A percentile compares a stretch with the other conserved stretches of the same genome.
phyloP scores from a whole-genome alignment of 2,329 filamentous ascomycete species.

The Aspergillaceae sp. region DNA sequence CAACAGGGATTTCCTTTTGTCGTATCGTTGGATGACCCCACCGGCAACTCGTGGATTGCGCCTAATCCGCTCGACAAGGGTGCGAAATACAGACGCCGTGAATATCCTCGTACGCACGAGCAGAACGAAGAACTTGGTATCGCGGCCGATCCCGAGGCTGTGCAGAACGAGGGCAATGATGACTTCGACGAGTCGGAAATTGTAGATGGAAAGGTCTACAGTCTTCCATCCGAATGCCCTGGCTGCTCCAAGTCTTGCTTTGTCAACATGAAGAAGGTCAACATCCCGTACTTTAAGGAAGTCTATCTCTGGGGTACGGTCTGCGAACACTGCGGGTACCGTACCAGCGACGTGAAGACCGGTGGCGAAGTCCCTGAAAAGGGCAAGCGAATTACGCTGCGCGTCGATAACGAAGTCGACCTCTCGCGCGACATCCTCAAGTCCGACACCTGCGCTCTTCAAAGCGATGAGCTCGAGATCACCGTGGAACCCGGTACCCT shows the following conservation, averaged over 20 bases:
- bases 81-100: slow-evolving; percentile 81
- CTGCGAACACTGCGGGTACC: slow-evolving; percentile 86
- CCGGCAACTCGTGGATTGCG: slow-evolving; percentile 94
- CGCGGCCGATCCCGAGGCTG: slow-evolving; percentile 35
- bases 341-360: slow-evolving; percentile 95
- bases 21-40: slow-evolving; percentile 77
- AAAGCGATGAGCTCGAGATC: slow-evolving; percentile 78
- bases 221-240: slow-evolving; percentile 83
- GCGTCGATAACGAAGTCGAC: slow-evolving; percentile 61
- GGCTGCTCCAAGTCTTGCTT: slow-evolving; percentile 78
- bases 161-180: slow-evolving; percentile 37
- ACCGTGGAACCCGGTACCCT: slow-evolving; percentile 88
- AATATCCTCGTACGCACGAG: slow-evolving; percentile 72
- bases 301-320: slow-evolving; percentile 92
- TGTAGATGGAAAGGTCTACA: slow-evolving; percentile 84
- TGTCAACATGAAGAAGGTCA: slow-evolving; percentile 98
- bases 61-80: slow-evolving; percentile 66
- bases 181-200: slow-evolving; percentile 67
- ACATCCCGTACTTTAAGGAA: slow-evolving; percentile 96
- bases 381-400: slow-evolving; percentile 73
- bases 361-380: slow-evolving; percentile 82
- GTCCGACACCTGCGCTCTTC: slow-evolving; percentile 80
- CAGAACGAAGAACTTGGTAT: slow-evolving; percentile 84
- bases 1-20: slow-evolving; percentile 80
- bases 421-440: slow-evolving; percentile 91